Evolutionary conservation across 75 land plant species (phyloP).

Genomic region (Pseudotsuga menziesii): DNA sequence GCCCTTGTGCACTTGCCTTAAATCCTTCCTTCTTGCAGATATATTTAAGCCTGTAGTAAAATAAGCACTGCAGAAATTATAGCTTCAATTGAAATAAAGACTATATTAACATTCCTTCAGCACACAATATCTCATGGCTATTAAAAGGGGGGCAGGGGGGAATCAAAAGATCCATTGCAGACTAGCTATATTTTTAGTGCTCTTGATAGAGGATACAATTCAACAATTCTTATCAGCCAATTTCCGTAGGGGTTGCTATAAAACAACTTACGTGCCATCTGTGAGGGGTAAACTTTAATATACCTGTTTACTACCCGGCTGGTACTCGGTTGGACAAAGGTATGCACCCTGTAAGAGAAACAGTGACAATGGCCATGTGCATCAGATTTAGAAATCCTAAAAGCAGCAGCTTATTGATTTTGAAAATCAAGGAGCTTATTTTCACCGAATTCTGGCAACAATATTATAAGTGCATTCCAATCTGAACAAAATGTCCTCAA

Average conservation of each 20-base stretch:
- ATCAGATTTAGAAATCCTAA: neutral
- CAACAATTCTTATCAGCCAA: neutral
- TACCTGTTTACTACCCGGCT: slow-evolving; percentile 92
- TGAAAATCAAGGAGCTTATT: neutral
- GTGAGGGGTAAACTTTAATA: neutral
- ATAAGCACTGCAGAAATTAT: neutral
- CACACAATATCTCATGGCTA: neutral
- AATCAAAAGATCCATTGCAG: neutral
- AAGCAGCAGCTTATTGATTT: slow-evolving; percentile 1
- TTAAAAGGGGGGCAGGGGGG: neutral
- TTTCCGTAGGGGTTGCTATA: neutral
- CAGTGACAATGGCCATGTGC: neutral
- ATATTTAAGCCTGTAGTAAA: slow-evolving; percentile 59
- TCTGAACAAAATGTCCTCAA: neutral
- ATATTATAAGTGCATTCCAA: neutral
- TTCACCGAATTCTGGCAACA: neutral
- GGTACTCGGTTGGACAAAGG: slow-evolving; percentile 77
- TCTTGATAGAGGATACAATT: neutral
- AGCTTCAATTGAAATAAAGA: neutral
- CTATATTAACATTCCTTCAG: neutral
- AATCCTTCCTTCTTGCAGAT: slow-evolving; percentile 84
- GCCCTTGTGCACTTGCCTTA: slow-evolving; percentile 78
- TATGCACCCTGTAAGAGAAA: slow-evolving; percentile 66
- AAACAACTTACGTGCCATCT: neutral
- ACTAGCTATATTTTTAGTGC: neutral